Conservation (phyloP, 352 stramenopile species). For the Globisporangium barbulae region DNA sequence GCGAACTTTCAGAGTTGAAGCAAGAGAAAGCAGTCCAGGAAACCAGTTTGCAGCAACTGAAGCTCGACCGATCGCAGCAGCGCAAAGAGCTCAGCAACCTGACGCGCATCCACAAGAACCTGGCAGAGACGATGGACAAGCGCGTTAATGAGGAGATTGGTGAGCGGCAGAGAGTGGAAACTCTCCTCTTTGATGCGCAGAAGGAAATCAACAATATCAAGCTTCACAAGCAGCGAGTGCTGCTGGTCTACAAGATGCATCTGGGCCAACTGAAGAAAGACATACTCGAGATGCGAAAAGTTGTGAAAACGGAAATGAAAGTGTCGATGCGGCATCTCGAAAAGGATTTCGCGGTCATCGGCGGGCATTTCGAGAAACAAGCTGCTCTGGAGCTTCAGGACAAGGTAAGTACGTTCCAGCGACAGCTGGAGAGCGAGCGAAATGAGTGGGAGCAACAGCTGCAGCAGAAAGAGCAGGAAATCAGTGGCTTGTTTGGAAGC, state of each 20-base stretch:
- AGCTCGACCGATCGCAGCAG: conserved; percentile 38
- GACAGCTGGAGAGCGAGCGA: conserved; percentile 35
- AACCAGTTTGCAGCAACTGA: conserved; percentile 17
- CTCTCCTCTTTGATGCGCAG: conserved; percentile 14
- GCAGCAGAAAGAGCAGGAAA: conserved; percentile 49
- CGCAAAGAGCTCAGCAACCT: conserved; percentile 62
- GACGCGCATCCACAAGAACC: conserved; percentile 64
- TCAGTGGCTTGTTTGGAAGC: conserved; percentile 35
- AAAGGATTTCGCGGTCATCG: conserved; percentile 24
- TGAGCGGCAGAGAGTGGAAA: conserved; percentile 25
- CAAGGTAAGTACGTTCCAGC: conserved; percentile 21
- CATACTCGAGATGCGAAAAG: conserved; percentile 28
- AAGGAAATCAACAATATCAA: conserved; percentile 24
- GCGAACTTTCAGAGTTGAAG: conserved; percentile 31
- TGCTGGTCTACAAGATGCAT: conserved; percentile 28
- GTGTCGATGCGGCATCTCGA: conserved; percentile 27
- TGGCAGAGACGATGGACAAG: conserved; percentile 45
- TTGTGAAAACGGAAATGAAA: conserved; percentile 32
- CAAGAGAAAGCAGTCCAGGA: neutral
- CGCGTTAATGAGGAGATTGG: conserved; percentile 32
- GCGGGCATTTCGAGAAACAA: conserved; percentile 27
- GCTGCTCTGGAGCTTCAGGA: conserved; percentile 20
- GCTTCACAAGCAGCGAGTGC: conserved; percentile 23
- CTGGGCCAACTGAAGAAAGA: conserved; percentile 29
- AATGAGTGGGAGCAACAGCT: conserved; percentile 39